These are phyloP conservation scores for Trichoderma arundinaceum DNA, from an alignment of 2,329 filamentous ascomycete species.

Conservation along the genomic window DNA sequence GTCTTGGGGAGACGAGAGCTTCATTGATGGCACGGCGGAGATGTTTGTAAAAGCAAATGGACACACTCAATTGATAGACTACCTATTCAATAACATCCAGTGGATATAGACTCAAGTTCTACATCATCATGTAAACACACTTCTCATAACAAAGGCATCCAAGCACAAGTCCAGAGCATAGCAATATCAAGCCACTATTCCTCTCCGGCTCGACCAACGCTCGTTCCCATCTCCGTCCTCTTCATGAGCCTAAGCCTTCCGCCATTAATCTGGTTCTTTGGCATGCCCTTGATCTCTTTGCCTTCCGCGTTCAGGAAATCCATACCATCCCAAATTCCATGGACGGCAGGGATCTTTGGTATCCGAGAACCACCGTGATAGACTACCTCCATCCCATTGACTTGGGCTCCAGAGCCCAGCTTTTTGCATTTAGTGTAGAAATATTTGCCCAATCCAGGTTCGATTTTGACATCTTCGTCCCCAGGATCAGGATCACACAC, in stretches of 20 bases:
- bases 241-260: slow-evolving; percentile 20
- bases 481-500: slow-evolving; percentile 14
- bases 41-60: no score
- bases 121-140: background rate
- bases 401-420: slow-evolving; percentile 4
- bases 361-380: background rate
- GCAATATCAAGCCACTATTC: no score
- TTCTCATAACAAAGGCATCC: no score
- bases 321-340: slow-evolving; percentile 12
- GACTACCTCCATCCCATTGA: slow-evolving; percentile 26
- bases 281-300: background rate
- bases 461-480: background rate
- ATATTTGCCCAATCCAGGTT: background rate
- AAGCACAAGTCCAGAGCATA: no score
- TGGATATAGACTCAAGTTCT: no score
- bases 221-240: slow-evolving; percentile 8
- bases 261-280: slow-evolving; percentile 27
- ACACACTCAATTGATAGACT: no score
- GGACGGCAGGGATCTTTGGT: slow-evolving; percentile 11
- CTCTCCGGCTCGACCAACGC: background rate
- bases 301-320: slow-evolving; percentile 8
- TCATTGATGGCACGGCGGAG: no score
- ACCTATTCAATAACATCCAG: no score
- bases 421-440: slow-evolving; percentile 23
- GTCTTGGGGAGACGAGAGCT: no score